These are phyloP conservation scores for Pyronema domesticum DNA, from an alignment of 495 filamentous ascomycete species.

Conservation along the genomic window DNA sequence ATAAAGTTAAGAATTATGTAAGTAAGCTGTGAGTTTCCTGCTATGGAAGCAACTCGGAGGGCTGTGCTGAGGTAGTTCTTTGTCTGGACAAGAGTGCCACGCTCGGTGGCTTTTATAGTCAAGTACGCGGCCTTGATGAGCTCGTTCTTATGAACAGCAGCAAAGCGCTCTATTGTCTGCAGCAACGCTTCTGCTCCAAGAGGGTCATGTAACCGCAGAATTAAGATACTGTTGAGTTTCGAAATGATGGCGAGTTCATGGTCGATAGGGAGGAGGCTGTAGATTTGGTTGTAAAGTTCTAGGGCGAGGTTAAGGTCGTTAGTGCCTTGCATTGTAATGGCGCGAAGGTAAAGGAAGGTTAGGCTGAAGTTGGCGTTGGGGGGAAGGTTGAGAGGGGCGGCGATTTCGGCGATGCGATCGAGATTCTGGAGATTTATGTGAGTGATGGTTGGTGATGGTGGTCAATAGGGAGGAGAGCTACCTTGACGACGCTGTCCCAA, in stretches of 20 bases:
- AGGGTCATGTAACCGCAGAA: constrained; percentile 48
- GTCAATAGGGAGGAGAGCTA: constrained; percentile 9
- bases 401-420: constrained; percentile 2
- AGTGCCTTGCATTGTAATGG: constrained; percentile 59
- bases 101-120: constrained; percentile 49
- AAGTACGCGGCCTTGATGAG: constrained; percentile 62
- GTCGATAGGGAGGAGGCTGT: constrained; percentile 31
- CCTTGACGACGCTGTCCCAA: constrained; percentile 36
- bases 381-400: constrained; percentile 23
- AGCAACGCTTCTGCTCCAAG: constrained; percentile 37
- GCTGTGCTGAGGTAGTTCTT: constrained; percentile 59
- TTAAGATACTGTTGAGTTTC: constrained; percentile 63
- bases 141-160: constrained; percentile 46
- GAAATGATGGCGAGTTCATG: constrained; percentile 61
- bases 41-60: constrained; percentile 30
- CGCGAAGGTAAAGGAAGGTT: constrained; percentile 48
- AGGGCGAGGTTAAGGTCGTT: constrained; percentile 52
- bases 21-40: constrained; percentile 49
- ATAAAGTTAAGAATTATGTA: constrained; percentile 72
- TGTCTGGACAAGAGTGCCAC: constrained; percentile 41
- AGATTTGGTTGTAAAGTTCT: constrained; percentile 42
- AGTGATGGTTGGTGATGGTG: constrained; percentile 25
- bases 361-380: constrained; percentile 29
- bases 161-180: constrained; percentile 47
- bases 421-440: constrained; percentile 12